phyloP scores from a whole-genome alignment of 140 eudicot species.

The Ambrosia hybrid region DNA sequence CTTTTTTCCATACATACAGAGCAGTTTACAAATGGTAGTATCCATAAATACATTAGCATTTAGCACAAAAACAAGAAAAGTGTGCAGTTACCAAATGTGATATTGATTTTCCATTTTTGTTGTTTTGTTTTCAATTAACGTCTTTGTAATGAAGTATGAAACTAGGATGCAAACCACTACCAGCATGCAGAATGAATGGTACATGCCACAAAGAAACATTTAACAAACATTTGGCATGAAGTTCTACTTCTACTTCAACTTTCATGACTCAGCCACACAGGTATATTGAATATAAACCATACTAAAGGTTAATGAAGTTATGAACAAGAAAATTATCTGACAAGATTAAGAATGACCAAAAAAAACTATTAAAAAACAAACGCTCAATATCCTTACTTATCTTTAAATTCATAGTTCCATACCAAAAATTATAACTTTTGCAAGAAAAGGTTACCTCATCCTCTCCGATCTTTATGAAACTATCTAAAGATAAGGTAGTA shows the following conservation, averaged over 20 bases:
- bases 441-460: neutral
- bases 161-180: slow-evolving; percentile 1
- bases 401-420: neutral
- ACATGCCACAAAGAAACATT: neutral
- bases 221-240: neutral
- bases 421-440: neutral
- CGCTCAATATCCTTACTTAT: neutral
- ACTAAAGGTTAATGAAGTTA: neutral
- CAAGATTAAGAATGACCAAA: neutral
- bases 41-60: neutral
- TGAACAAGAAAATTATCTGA: neutral
- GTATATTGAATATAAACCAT: neutral
- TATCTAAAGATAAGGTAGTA: neutral
- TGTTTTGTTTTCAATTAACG: neutral
- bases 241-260: neutral
- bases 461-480: neutral
- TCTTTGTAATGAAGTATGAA: neutral
- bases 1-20: neutral
- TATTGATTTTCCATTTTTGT: neutral
- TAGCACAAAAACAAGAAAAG: slow-evolving; percentile 8
- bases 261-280: neutral
- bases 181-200: neutral
- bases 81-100: neutral
- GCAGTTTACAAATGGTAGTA: neutral
- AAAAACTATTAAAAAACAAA: neutral